Percentiles rank a stretch among this genome's conserved stretches.
phyloP scores from a whole-genome alignment of 2,329 filamentous ascomycete genomes.

The Cytospora leucostoma region DNA sequence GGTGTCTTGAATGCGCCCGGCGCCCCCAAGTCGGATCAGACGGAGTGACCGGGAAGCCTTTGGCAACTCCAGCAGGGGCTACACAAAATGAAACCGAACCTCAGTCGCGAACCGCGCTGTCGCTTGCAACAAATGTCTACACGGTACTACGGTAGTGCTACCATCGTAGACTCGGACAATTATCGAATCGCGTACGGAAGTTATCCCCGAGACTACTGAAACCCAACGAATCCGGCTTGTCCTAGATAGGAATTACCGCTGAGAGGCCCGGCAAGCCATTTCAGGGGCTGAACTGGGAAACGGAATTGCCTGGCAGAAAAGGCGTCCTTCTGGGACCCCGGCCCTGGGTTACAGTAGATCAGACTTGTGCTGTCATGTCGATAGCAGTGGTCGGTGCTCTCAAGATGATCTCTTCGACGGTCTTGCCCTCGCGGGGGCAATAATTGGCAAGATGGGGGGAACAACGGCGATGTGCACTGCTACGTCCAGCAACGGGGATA shows the following conservation, averaged over 20 bases:
- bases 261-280: background rate
- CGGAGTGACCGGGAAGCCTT: background rate
- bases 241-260: background rate
- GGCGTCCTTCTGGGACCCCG: background rate
- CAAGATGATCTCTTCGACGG: background rate
- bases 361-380: too few species aligned
- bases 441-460: background rate
- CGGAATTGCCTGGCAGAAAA: background rate
- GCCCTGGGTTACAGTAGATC: too few species aligned
- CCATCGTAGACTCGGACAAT: constrained; percentile 2
- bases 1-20: too few species aligned
- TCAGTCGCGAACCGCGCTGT: constrained; percentile 20
- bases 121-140: constrained; percentile 3
- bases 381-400: background rate
- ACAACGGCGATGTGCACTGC: background rate
- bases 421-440: background rate
- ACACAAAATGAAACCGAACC: constrained; percentile 18
- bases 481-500: background rate
- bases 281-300: background rate
- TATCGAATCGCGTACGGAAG: background rate
- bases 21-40: background rate
- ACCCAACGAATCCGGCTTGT: background rate
- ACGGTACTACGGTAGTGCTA: constrained; percentile 6
- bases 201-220: background rate
- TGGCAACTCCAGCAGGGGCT: constrained; percentile 13